Percentiles rank a stretch among this genome's conserved stretches.
Evolutionary conservation across 495 filamentous ascomycete species (phyloP).

Genomic region (Xylaria longipes): DNA sequence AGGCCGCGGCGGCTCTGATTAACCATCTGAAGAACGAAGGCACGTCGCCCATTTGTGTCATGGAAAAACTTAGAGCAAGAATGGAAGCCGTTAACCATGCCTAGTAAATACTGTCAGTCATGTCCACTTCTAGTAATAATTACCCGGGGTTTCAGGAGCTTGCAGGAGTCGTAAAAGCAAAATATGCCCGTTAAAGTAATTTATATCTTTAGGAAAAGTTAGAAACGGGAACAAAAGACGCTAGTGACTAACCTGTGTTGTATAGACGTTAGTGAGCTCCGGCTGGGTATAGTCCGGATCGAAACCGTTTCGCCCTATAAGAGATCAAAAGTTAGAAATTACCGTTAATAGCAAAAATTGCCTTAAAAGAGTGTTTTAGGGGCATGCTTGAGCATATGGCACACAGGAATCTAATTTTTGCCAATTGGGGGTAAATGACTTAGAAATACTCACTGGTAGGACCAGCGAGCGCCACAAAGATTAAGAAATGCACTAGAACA

Average conservation of each 20-base stretch:
- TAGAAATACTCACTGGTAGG: background rate
- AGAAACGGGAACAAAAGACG: background rate
- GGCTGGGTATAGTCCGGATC: background rate
- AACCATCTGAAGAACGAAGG: accelerated
- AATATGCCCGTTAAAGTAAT: no score
- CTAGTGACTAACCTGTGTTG: background rate
- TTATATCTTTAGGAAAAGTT: no score
- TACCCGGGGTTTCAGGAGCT: background rate
- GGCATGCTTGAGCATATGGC: background rate
- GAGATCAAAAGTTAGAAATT: background rate
- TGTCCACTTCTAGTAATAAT: background rate
- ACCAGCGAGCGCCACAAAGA: background rate
- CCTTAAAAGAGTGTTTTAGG: background rate
- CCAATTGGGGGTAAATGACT: background rate
- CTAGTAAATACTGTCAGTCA: background rate
- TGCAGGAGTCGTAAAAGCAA: background rate
- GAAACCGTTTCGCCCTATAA: background rate
- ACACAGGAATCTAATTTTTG: background rate
- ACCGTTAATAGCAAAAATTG: background rate
- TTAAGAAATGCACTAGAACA: background rate
- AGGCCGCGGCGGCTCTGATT: no score
- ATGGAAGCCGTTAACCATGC: background rate
- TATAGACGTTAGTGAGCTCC: background rate
- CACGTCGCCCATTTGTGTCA: background rate
- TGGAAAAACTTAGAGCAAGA: background rate